Base-by-base conservation (phyloP, 192 early-diverging fungal species). In the Phycomyces blakesleeanus region DNA sequence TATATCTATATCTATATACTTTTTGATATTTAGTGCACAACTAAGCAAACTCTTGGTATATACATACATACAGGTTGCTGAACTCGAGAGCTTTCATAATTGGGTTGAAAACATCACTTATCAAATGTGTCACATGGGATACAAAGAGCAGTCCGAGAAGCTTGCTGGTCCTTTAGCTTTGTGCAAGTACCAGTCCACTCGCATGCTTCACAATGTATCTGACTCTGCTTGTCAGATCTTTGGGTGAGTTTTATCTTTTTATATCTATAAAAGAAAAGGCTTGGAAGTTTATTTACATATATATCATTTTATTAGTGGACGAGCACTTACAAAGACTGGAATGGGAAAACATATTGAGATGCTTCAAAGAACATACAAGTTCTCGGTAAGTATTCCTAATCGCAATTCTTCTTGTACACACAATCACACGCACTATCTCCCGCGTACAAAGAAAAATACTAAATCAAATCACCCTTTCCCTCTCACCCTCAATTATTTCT, bases 161-260 rank as follows among this genome's bases (percentile, higher is more conserved):
- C 66, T 89, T 10, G 87, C 86, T 25, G 87, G 87, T 9, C 84
- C 83, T 34, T 76, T 89, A 57, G 87, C 81, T 2, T 64, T 89
- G 41, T 61, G 76, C 67, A 89, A 87, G 67, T 80, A 73, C 38
- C 69, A 76, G 42, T 59, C 66, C 63, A 88, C 87, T 9, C 66
- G 87, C 18, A 72, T 85, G 59, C 76, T 82, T 7, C 76, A 82
- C 47, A 44, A 78, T 40, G 85, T 89, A 8, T 67, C 79, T 21
- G 87, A 89, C 55, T 76, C 87, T 18, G 79, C 86, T 11, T 77
- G 77, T 16, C 87, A 89, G 69, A 88, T 89, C 70, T 89, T 88
- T 76, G 87, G 87, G 44, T 47, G 18, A 47, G 44, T 34, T n/a
- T n/a, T n/a, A n/a, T n/a, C n/a, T n/a, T n/a, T n/a, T n/a, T n/a